Percentiles rank a stretch among this genome's conserved stretches.
Conservation (phyloP, 2,329 filamentous ascomycete species). For the Colletotrichum spinosum region DNA sequence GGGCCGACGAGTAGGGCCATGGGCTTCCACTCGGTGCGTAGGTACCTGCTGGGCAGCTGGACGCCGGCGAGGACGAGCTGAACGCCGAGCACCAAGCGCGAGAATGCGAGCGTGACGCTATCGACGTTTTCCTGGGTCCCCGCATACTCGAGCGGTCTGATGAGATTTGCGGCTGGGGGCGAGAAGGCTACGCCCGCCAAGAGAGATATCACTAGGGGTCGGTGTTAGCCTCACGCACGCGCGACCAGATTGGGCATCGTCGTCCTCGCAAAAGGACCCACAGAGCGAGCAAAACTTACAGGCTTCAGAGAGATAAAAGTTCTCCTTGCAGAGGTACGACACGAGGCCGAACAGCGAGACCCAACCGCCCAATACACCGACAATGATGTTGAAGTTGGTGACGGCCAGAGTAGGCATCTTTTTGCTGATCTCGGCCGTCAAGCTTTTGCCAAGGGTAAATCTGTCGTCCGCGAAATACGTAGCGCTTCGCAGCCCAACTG, state of each 20-base stretch:
- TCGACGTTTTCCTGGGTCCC: slow-evolving; percentile 68
- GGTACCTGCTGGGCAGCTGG: slow-evolving; percentile 86
- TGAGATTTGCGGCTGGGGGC: slow-evolving; percentile 80
- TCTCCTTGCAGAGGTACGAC: slow-evolving; percentile 90
- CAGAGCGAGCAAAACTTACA: slow-evolving; percentile 63
- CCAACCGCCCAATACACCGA: slow-evolving; percentile 85
- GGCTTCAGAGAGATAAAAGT: slow-evolving; percentile 91
- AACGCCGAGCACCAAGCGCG: slow-evolving; percentile 87
- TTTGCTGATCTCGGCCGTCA: slow-evolving; percentile 24
- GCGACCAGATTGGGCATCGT: slow-evolving; percentile 13
- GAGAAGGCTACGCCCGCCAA: slow-evolving; percentile 83
- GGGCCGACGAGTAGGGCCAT: slow-evolving; percentile 82
- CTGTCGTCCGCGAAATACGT: slow-evolving; percentile 2
- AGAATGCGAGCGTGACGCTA: slow-evolving; percentile 83
- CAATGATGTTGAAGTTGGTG: slow-evolving; percentile 79
- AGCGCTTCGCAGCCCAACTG: slow-evolving; percentile 16
- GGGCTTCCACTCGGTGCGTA: slow-evolving; percentile 82
- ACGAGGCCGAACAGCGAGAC: slow-evolving; percentile 91
- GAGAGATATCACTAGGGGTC: slow-evolving; percentile 79
- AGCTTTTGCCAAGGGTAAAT: slow-evolving; percentile 36
- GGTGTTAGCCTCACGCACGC: slow-evolving; percentile 18
- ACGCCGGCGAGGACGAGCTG: slow-evolving; percentile 91
- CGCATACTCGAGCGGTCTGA: slow-evolving; percentile 82
- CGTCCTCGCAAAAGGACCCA: background rate
- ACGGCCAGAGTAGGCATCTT: slow-evolving; percentile 55